phyloP scores from a whole-genome alignment of 129 eudicot species.

The Chrysanthemum lavandulifolium region DNA sequence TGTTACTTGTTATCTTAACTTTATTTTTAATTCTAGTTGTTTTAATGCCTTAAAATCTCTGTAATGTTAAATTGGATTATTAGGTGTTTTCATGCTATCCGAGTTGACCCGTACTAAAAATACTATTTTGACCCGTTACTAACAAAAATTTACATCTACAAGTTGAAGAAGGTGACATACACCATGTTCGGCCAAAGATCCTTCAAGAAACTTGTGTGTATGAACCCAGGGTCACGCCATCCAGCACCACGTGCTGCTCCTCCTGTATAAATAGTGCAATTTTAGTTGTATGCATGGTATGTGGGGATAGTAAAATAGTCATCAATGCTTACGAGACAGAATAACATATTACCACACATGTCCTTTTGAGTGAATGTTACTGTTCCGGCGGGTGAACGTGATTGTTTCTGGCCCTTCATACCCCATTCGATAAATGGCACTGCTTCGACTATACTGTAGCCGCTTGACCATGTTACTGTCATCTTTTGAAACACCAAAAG shows the following conservation, averaged over 20 bases:
- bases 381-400: constrained; percentile 72
- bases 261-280: constrained; percentile 30
- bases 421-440: constrained; percentile 68
- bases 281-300: background rate
- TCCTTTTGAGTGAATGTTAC: constrained; percentile 47
- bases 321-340: background rate
- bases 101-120: background rate
- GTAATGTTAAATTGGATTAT: background rate
- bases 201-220: constrained; percentile 76
- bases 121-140: background rate
- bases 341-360: constrained; percentile 58
- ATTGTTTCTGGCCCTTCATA: constrained; percentile 22
- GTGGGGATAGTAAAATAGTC: background rate
- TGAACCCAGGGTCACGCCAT: constrained; percentile 90
- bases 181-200: constrained; percentile 67
- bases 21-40: too few species aligned
- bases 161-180: constrained; percentile 28
- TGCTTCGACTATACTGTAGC: constrained; percentile 66
- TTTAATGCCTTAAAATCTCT: too few species aligned
- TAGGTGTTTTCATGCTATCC: background rate
- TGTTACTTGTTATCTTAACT: too few species aligned
- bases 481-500: constrained; percentile 40
- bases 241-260: constrained; percentile 81
- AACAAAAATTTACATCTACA: background rate
- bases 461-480: constrained; percentile 95